Percentiles rank a stretch among this genome's conserved stretches.
Evolutionary conservation across 495 filamentous ascomycete genomes (phyloP).

Genomic region (Xylaria flabelliformis): DNA sequence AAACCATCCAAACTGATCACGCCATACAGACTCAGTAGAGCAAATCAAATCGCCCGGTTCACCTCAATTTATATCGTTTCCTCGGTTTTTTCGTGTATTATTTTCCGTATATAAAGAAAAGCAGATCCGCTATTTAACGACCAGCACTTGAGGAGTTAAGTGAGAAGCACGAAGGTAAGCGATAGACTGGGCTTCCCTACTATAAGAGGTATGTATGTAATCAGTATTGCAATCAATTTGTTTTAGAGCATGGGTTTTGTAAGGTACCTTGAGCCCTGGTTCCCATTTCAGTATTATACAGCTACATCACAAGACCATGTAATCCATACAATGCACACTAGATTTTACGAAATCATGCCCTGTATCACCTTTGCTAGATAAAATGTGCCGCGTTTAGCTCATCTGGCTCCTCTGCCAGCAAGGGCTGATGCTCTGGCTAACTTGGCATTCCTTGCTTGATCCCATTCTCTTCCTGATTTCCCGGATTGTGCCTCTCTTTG

Average conservation of each 20-base stretch:
- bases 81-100: too few species aligned
- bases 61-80: too few species aligned
- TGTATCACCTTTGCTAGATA: conserved; percentile 3
- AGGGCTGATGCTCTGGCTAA: conserved; percentile 49
- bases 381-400: background rate
- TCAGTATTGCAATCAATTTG: conserved; percentile 2
- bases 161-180: background rate
- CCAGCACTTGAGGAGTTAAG: background rate
- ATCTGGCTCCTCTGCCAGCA: conserved; percentile 54
- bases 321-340: background rate
- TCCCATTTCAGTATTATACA: background rate
- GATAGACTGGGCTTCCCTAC: too few species aligned
- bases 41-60: background rate
- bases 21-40: background rate
- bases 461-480: conserved; percentile 60
- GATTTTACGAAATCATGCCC: background rate
- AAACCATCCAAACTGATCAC: background rate
- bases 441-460: conserved; percentile 57
- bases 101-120: background rate
- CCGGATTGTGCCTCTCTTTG: conserved; percentile 57
- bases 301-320: background rate
- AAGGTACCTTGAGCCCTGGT: background rate
- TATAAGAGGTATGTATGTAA: too few species aligned
- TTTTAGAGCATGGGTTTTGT: conserved; percentile 1
- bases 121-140: background rate